A percentile compares a stretch with the other conserved stretches of the same genome.
These are phyloP conservation scores for Umbilicus rupestris DNA, from an alignment of 164 flowering plant species.

Conservation along the genomic window DNA sequence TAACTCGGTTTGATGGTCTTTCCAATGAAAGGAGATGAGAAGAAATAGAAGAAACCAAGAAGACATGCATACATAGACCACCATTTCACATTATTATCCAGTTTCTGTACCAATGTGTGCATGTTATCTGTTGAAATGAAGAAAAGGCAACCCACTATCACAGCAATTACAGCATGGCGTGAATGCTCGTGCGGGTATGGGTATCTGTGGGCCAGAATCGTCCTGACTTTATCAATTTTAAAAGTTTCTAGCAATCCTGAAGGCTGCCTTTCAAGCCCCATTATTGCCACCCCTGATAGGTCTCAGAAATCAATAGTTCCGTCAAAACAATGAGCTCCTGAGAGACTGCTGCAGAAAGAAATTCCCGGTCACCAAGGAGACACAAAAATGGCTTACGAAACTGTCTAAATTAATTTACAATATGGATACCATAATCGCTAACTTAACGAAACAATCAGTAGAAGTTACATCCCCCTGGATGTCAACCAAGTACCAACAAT, in stretches of 20 bases:
- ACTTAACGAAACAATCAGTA: background rate
- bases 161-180: conserved; percentile 86
- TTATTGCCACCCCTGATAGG: conserved; percentile 7
- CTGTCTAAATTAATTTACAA: background rate
- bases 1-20: conserved; percentile 95
- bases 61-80: conserved; percentile 98
- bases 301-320: background rate
- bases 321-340: background rate
- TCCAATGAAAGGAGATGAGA: conserved; percentile 89
- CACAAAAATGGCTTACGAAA: background rate
- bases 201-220: conserved; percentile 62
- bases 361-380: background rate
- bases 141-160: conserved; percentile 78
- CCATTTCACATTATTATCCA: conserved; percentile 89
- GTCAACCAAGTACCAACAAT: too few species aligned
- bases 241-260: conserved; percentile 46
- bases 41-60: conserved; percentile 95
- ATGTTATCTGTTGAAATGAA: conserved; percentile 95
- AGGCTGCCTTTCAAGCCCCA: conserved; percentile 42
- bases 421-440: background rate
- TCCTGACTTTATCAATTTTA: conserved; percentile 84
- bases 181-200: conserved; percentile 99
- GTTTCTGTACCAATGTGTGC: conserved; percentile 76
- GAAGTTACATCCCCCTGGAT: background rate
- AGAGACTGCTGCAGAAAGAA: background rate